phyloP scores from a whole-genome alignment of 495 filamentous ascomycete genomes.

The Geopyxis carbonaria region DNA sequence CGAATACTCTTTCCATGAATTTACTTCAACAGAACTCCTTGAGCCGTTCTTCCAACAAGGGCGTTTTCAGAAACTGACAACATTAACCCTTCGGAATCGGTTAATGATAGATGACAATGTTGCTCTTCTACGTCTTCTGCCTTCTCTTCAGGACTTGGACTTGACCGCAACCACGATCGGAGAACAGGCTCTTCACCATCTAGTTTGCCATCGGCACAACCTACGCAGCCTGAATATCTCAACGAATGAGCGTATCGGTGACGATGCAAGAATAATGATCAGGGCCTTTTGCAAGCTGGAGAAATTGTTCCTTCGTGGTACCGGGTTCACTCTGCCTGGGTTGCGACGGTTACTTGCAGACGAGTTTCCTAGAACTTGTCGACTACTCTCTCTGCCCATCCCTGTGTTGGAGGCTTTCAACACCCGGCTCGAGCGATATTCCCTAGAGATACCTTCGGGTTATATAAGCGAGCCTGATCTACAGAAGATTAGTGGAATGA shows the following conservation, averaged over 20 bases:
- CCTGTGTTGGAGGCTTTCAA: conserved; percentile 21
- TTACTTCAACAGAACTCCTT: conserved; percentile 11
- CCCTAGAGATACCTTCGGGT: conserved; percentile 19
- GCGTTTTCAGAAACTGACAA: conserved; percentile 14
- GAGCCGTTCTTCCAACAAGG: conserved; percentile 15
- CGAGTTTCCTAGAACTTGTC: conserved; percentile 16
- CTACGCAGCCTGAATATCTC: conserved; percentile 22
- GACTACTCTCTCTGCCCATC: conserved; percentile 22
- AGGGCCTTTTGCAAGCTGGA: conserved; percentile 18
- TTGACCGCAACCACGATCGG: conserved; percentile 16
- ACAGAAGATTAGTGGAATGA: conserved; percentile 14
- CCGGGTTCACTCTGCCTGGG: conserved; percentile 24
- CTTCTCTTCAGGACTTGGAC: conserved; percentile 16
- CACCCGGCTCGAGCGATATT: conserved; percentile 13
- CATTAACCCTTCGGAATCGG: conserved; percentile 15
- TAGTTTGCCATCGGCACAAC: conserved; percentile 20
- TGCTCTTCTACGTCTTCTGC: conserved; percentile 19
- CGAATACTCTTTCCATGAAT: conserved; percentile 6
- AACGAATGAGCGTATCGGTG: conserved; percentile 18
- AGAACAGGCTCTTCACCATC: conserved; percentile 18
- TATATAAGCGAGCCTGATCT: conserved; percentile 19
- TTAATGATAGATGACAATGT: conserved; percentile 17
- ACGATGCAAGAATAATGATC: conserved; percentile 24
- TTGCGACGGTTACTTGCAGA: conserved; percentile 21
- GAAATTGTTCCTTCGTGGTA: conserved; percentile 25